Base-by-base conservation (phyloP, 1,284 basidiomycete genomes). In the Ganoderma leucocontextum region DNA sequence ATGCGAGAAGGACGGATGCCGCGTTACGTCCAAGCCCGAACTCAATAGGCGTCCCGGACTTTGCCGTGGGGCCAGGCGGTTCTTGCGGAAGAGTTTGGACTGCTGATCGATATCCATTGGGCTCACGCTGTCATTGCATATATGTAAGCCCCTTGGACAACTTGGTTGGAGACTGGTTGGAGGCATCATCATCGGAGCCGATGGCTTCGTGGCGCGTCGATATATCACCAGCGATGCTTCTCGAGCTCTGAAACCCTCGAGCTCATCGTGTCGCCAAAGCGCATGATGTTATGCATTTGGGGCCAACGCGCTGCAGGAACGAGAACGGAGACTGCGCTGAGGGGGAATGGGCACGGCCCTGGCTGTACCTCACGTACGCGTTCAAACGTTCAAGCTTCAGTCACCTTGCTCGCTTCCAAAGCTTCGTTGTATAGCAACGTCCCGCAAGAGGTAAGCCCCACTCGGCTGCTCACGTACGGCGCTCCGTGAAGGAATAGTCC, bases 61-160 rank as follows among this genome's bases (percentile, higher is more conserved):
- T 55, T 9, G 53, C 53, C 53, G 53, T n/a, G 29, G 53, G 35
- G 53, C 35, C 53, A 55, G 33, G 53, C 25, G 53, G 53, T 33
- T 55, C 33, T 52, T 25, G 47, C 22, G 47, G 47, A 52, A 52
- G 47, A 22, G 4, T 17, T 25, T 29, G 29, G 29, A 13, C 47
- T 52, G 47, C 22, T 13, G 22, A n/a, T n/a, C 47, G 22, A 9
- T n/a, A 52, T 52, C 47, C 9, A 22, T 22, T 3, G n/a, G 47
- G 47, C 22, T 4, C 47, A 52, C 22, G 47, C 47, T 52, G 22
- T 25, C 47, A 52, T 52, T n/a, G n/a, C n/a, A n/a, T n/a, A n/a
- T n/a, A n/a, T n/a, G n/a, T n/a, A n/a, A n/a, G n/a, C 41, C 6
- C 0, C 41, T 22, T 49, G 44, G n/a, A n/a, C n/a, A n/a, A 22